Evolutionary conservation across 306 rosid genomes (phyloP), one percentile per base, ranked within the genome.

Genomic region (Herpetospermum pedunculosum): DNA sequence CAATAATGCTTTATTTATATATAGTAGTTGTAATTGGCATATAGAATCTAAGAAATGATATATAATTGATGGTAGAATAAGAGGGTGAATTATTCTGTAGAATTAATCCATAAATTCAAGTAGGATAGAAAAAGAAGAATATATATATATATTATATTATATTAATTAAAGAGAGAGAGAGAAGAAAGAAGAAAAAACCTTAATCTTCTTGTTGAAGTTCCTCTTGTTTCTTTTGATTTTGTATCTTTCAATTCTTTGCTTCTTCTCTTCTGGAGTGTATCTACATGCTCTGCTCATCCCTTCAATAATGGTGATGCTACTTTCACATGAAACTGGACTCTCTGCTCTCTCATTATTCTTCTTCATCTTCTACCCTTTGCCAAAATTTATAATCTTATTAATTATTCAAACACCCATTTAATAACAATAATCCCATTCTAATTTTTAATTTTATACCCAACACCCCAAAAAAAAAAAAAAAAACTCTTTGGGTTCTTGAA

Each of bases 121-220:
- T 69, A 40, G 50, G 34, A 28, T 38, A 23, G 54, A 68, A 13
- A 69, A 23, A 67, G 52, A 67, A 67, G 38, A 69, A 69, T 41
- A 41, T 23, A 5, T n/a, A n/a, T n/a, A n/a, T n/a, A n/a, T n/a
- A n/a, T n/a, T n/a, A n/a, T n/a, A n/a, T n/a, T n/a, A n/a, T n/a
- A n/a, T n/a, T n/a, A n/a, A n/a, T n/a, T n/a, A n/a, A n/a, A 40
- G 30, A 38, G 2, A 64, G 75, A 72, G 48, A 14, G 35, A 53
- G 3, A 2, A 54, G 13, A 12, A 2, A 26, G 5, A 5, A 58
- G 3, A 30, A 6, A 32, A 12, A 26, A 88, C 99, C 99, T 95
- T 91, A 53, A 95, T 89, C 80, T 89, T 95, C 87, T 91, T 95
- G 89, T 81, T 89, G 90, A 95, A 95, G 83, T 95, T 95, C 83